Evolutionary conservation across 148 eudicot genomes (phyloP).

Genomic region (Silene latifolia): DNA sequence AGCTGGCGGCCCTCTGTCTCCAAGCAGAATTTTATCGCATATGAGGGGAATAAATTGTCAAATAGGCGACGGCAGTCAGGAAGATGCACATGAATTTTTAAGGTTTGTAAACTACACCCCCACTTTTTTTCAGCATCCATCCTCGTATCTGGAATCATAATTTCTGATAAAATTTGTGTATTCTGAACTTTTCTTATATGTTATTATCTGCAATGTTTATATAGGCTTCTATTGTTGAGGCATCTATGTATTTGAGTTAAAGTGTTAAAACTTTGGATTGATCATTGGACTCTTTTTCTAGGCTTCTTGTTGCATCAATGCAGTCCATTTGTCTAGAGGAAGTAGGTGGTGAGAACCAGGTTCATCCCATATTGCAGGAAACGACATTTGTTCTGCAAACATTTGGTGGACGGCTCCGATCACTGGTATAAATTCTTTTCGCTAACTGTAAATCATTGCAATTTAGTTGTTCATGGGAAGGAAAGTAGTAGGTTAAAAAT

Average conservation of each 20-base stretch:
- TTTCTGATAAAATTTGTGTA: too few relatives aligned
- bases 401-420: slow-evolving; percentile 84
- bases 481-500: not conserved
- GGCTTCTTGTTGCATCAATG: slow-evolving; percentile 94
- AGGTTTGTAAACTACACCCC: too few relatives aligned
- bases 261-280: not conserved
- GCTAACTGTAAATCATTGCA: not conserved
- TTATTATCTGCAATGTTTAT: not conserved
- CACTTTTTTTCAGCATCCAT: slow-evolving; percentile 7
- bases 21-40: slow-evolving; percentile 65
- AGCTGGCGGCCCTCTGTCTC: slow-evolving; percentile 72
- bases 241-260: not conserved
- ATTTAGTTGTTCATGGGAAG: not conserved
- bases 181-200: not conserved
- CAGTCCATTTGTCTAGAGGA: slow-evolving; percentile 86
- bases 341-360: slow-evolving; percentile 75
- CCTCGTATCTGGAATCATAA: not conserved
- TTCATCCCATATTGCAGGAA: slow-evolving; percentile 78
- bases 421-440: slow-evolving; percentile 50
- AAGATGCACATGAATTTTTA: slow-evolving; percentile 98
- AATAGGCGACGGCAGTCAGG: slow-evolving; percentile 92
- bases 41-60: slow-evolving; percentile 71
- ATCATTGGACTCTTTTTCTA: slow-evolving; percentile 24
- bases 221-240: not conserved
- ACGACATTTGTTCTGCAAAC: slow-evolving; percentile 86